A percentile compares a stretch with the other conserved stretches of the same genome.
Conservation (phyloP, 1,139 yeast genomes). For the Geotrichum citri-aurantii region DNA sequence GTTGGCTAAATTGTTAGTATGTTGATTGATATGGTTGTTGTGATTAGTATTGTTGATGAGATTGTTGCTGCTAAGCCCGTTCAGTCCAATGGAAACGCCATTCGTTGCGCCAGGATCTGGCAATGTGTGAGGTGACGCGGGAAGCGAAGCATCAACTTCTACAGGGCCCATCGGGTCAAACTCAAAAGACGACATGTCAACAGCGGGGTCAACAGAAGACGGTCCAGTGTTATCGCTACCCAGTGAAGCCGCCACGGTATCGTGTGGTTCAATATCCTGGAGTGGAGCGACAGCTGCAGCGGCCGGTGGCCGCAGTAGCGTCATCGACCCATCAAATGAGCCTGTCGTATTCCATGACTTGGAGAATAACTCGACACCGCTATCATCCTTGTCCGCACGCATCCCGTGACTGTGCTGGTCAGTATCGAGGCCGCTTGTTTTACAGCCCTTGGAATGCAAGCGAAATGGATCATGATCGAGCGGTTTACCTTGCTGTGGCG, state of each 20-base stretch:
- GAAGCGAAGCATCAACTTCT: neutral
- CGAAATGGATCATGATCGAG: slow-evolving; percentile 14
- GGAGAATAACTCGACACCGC: slow-evolving; percentile 19
- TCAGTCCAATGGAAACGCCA: neutral
- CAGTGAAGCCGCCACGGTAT: neutral
- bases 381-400: slow-evolving; percentile 7
- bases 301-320: slow-evolving; percentile 11
- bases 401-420: neutral
- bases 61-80: neutral
- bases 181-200: slow-evolving; percentile 4
- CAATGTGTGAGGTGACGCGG: neutral
- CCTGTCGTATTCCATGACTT: slow-evolving; percentile 21
- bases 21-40: neutral
- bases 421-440: neutral
- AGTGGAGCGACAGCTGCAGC: neutral
- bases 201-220: slow-evolving; percentile 4
- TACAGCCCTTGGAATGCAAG: neutral
- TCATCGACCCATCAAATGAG: slow-evolving; percentile 14
- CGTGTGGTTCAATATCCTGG: slow-evolving; percentile 14
- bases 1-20: neutral
- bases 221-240: slow-evolving; percentile 4
- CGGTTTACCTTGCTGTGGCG: slow-evolving; percentile 6
- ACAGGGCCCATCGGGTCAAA: slow-evolving; percentile 11
- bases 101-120: neutral
- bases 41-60: neutral